These are phyloP conservation scores for Babesia bovis DNA, from an alignment of 169 alveolate species.

Conservation along the genomic window DNA sequence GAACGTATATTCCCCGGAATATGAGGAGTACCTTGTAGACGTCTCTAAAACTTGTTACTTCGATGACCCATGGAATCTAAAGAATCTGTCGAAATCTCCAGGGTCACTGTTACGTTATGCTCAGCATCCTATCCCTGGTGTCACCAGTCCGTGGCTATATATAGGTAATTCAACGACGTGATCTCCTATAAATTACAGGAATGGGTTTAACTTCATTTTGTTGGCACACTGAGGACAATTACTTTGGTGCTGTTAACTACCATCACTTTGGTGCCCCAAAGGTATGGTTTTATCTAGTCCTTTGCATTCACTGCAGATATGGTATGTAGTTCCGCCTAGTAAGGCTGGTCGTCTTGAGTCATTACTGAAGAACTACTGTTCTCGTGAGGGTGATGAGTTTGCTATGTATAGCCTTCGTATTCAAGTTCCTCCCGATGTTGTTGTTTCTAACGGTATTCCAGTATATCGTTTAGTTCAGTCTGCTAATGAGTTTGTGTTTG, in stretches of 20 bases:
- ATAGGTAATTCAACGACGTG: conserved; percentile 27
- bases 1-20: conserved; percentile 58
- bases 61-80: conserved; percentile 77
- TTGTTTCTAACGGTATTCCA: conserved; percentile 82
- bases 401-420: conserved; percentile 78
- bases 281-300: conserved; percentile 33
- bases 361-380: conserved; percentile 68
- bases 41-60: conserved; percentile 35
- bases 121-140: conserved; percentile 86
- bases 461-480: conserved; percentile 83
- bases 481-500: conserved; percentile 88
- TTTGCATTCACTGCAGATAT: conserved; percentile 51
- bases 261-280: conserved; percentile 93
- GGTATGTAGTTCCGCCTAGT: conserved; percentile 90
- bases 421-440: conserved; percentile 85
- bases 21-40: conserved; percentile 6
- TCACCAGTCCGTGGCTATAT: conserved; percentile 90
- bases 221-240: conserved; percentile 96
- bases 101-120: conserved; percentile 79
- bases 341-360: conserved; percentile 84
- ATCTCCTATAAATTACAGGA: conserved; percentile 64
- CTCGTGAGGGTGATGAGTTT: conserved; percentile 69
- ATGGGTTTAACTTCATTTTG: conserved; percentile 90
- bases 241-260: conserved; percentile 89
- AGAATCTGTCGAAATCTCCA: conserved; percentile 67